Evolutionary conservation across 345 rosid species (phyloP).

Genomic region (Sonneratia caseolaris): DNA sequence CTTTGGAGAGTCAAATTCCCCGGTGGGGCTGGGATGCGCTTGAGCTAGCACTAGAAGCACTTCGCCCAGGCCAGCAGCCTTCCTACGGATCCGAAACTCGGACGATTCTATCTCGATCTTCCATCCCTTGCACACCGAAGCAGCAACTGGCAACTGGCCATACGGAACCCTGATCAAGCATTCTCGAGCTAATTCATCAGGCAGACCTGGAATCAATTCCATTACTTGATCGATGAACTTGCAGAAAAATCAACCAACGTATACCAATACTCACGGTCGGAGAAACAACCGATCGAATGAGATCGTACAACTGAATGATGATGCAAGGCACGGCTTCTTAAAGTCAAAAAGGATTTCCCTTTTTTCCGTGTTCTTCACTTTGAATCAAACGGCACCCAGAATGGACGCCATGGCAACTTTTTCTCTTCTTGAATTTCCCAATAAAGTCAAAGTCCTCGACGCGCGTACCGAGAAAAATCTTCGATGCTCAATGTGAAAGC

Average conservation of each 20-base stretch:
- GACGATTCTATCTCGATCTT: constrained; percentile 38
- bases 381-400: too few relatives aligned
- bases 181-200: constrained; percentile 48
- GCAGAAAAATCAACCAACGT: not conserved
- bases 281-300: too few relatives aligned
- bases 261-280: too few relatives aligned
- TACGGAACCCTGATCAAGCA: constrained; percentile 45
- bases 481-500: too few relatives aligned
- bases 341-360: too few relatives aligned
- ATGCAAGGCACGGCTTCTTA: too few relatives aligned
- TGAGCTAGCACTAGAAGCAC: constrained; percentile 48
- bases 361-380: too few relatives aligned
- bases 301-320: too few relatives aligned
- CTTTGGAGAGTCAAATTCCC: not conserved
- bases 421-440: too few relatives aligned
- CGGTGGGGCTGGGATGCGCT: constrained; percentile 26
- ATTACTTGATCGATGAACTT: constrained; percentile 9
- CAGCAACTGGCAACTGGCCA: constrained; percentile 26
- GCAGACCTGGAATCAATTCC: constrained; percentile 59
- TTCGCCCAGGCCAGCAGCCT: constrained; percentile 23
- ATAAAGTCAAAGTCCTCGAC: too few relatives aligned
- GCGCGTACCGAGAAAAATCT: too few relatives aligned
- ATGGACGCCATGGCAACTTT: too few relatives aligned
- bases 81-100: constrained; percentile 18
- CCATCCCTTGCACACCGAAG: constrained; percentile 55